Percentiles rank a stretch among this genome's conserved stretches.
Evolutionary conservation across 1,139 yeast genomes (phyloP).

Genomic region (Geotrichum histeridarum): DNA sequence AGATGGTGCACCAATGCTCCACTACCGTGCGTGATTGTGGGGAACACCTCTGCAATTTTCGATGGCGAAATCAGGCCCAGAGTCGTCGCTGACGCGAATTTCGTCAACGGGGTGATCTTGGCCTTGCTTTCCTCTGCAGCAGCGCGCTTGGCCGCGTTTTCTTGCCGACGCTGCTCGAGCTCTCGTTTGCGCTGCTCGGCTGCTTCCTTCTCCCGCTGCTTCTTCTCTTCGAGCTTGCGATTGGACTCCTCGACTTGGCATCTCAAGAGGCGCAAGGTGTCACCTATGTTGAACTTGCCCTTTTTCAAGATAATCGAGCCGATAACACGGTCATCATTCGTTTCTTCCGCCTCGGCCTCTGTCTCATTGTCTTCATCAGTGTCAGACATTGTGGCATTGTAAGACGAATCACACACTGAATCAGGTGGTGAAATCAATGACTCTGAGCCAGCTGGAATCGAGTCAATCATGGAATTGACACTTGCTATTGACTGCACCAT

Average conservation of each 20-base stretch:
- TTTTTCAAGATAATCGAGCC: background rate
- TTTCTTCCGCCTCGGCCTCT: background rate
- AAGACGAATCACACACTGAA: background rate
- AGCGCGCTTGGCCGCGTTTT: background rate
- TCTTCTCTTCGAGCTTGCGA: constrained; percentile 1
- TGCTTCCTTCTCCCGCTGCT: background rate
- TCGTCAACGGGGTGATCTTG: background rate
- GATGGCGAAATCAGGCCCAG: constrained; percentile 8
- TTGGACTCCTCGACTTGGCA: constrained; percentile 12
- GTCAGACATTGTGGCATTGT: background rate
- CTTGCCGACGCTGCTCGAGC: background rate
- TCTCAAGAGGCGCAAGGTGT: constrained; percentile 4
- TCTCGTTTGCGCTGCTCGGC: constrained; percentile 1
- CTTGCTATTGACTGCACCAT: background rate
- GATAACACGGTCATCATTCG: background rate
- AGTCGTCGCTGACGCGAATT: background rate
- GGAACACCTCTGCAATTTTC: constrained; percentile 6
- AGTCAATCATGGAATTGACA: background rate
- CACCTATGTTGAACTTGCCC: background rate
- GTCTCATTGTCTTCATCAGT: background rate
- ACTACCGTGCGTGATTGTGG: constrained; percentile 2
- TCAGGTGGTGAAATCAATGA: background rate
- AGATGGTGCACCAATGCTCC: constrained; percentile 7
- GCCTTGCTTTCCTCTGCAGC: background rate
- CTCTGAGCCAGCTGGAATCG: background rate